Conservation (phyloP, 805 yeast genomes). For the Saturnispora ahearnii region DNA sequence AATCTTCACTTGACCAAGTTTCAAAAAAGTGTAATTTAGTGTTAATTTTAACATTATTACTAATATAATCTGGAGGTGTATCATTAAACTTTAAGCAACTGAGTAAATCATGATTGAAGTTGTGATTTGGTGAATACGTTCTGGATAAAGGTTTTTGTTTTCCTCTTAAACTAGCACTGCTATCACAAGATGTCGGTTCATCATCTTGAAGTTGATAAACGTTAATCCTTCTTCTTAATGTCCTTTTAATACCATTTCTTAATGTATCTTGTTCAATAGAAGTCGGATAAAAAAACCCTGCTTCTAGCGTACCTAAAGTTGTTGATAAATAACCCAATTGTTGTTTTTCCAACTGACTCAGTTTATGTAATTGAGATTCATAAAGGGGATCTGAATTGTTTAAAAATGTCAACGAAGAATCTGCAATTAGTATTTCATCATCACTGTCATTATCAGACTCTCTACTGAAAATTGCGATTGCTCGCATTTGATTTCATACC, state of each 20-base stretch:
- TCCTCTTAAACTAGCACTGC: too few species aligned
- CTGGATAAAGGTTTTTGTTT: not conserved
- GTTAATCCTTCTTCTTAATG: not conserved
- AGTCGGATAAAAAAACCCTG: slow-evolving; percentile 26
- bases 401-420: not conserved
- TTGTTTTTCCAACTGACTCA: not conserved
- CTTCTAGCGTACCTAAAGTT: slow-evolving; percentile 33
- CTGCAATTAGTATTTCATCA: not conserved
- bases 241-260: not conserved
- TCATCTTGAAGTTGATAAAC: not conserved
- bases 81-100: slow-evolving; percentile 10
- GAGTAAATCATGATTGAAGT: not conserved
- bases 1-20: slow-evolving; percentile 42
- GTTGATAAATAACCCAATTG: slow-evolving; percentile 33
- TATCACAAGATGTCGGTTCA: not conserved
- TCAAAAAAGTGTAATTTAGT: slow-evolving; percentile 18
- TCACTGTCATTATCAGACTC: not conserved
- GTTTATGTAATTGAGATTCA: not conserved
- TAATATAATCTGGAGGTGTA: not conserved
- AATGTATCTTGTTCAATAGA: not conserved
- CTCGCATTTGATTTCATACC: slow-evolving; percentile 7
- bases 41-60: not conserved
- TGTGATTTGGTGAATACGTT: not conserved
- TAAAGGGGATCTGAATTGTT: not conserved
- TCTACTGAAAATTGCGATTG: slow-evolving; percentile 6